A percentile compares a stretch with the other conserved stretches of the same genome.
Evolutionary conservation across 1,284 basidiomycete genomes (phyloP).

Genomic region (Sanghuangporus sanghuang): DNA sequence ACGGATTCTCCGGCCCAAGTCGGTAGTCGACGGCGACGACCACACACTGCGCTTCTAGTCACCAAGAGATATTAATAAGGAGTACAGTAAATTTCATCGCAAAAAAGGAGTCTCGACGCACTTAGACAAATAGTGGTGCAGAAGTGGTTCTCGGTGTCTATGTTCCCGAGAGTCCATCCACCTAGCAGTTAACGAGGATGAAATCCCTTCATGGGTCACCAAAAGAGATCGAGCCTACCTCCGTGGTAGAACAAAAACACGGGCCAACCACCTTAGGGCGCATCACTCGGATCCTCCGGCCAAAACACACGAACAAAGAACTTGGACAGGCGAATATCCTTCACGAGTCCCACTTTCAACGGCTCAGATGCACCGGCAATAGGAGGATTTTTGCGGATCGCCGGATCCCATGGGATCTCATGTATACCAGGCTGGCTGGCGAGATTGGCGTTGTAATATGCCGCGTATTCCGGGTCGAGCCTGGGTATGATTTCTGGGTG

Average conservation of each 20-base stretch:
- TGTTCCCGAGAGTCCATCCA: constrained; percentile 66
- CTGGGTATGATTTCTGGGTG: constrained; percentile 50
- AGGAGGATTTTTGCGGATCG: constrained; percentile 46
- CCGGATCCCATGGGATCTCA: constrained; percentile 53
- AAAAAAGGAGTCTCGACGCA: constrained; percentile 23
- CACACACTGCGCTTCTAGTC: constrained; percentile 31
- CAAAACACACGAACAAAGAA: constrained; percentile 52
- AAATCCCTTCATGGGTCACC: background rate
- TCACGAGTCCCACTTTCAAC: constrained; percentile 44
- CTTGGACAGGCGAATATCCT: constrained; percentile 43
- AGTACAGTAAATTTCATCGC: background rate
- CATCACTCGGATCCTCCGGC: constrained; percentile 37
- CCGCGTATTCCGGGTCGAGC: constrained; percentile 59
- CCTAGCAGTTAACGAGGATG: constrained; percentile 34
- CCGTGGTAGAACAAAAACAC: constrained; percentile 60
- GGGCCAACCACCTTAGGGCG: constrained; percentile 51
- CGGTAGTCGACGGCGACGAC: constrained; percentile 70
- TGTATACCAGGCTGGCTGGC: constrained; percentile 43
- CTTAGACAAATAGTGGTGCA: constrained; percentile 53
- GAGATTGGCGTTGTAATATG: constrained; percentile 47
- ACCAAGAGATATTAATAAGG: constrained; percentile 30
- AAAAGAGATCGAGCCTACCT: constrained; percentile 31
- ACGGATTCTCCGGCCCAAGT: constrained; percentile 68
- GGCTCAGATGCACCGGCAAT: constrained; percentile 53
- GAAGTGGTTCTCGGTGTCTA: constrained; percentile 54